Percentiles rank a stretch among this genome's conserved stretches.
These are phyloP conservation scores for Linum usitatissimum DNA, from an alignment of 345 rosid species.

Conservation along the genomic window DNA sequence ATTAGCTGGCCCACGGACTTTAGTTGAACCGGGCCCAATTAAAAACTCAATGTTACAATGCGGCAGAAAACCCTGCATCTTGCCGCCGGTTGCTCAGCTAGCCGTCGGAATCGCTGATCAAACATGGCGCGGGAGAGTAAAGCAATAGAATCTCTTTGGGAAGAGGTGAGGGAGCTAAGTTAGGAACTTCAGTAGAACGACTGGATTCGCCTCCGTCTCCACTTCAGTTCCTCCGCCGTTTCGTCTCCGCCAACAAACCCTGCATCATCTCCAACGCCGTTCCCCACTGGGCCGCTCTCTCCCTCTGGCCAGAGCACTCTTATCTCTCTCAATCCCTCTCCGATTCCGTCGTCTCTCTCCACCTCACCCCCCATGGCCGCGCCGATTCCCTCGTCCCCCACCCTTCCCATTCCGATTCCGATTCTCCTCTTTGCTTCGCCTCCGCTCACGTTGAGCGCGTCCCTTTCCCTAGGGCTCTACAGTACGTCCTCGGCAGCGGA, in stretches of 20 bases:
- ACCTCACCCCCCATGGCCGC: constrained; percentile 68
- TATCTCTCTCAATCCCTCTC: constrained; percentile 48
- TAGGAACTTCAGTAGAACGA: constrained; percentile 35
- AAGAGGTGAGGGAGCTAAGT: constrained; percentile 59
- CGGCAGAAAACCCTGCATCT: background rate
- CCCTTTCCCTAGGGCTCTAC: constrained; percentile 48
- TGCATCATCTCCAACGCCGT: constrained; percentile 63
- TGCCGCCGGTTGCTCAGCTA: background rate
- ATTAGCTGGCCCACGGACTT: no score
- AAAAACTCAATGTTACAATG: no score
- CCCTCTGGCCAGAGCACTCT: constrained; percentile 43
- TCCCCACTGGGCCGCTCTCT: constrained; percentile 62
- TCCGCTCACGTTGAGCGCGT: constrained; percentile 54
- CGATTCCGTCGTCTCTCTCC: constrained; percentile 56
- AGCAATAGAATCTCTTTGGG: constrained; percentile 43
- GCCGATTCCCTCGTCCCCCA: constrained; percentile 53
- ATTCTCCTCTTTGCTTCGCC: constrained; percentile 42
- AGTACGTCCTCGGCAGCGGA: constrained; percentile 19
- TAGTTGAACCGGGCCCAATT: no score
- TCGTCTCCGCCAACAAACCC: constrained; percentile 68
- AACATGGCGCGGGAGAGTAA: constrained; percentile 5
- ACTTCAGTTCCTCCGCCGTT: constrained; percentile 48
- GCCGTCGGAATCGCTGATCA: background rate
- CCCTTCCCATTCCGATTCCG: constrained; percentile 6
- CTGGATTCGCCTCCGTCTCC: constrained; percentile 49